Base-by-base conservation (phyloP, 2,329 filamentous ascomycete genomes). In the Talaromyces sp. region DNA sequence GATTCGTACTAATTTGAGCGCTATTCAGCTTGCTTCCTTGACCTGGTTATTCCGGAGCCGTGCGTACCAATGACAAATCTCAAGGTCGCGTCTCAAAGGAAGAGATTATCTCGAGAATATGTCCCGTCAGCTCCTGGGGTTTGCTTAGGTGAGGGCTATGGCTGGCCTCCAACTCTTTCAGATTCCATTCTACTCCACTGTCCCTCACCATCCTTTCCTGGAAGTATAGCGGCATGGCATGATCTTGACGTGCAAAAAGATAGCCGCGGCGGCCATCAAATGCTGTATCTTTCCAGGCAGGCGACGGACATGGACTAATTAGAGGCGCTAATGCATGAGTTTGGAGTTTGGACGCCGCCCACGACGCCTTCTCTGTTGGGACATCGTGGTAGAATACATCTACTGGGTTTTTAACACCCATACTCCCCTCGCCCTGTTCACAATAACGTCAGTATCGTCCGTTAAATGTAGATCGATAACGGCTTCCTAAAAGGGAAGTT, bases 41-140 rank as follows among this genome's bases (percentile, higher is more conserved):
- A 23, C 23, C 23, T 23, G 23, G 23, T 23, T 23, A 23, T 23
- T 23, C 23, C 23, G 23, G 23, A 23, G 23, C 23, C 23, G 23
- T 23, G 23, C 23, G 23, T 23, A 23, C 36, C 36, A 5, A 40
- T 40, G 36, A 5, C 5, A 4, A 40, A 40, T 7, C 12, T n/a
- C 16, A 40, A n/a, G 36, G 1, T 16, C 5, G 36, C 1, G 51
- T 3, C 18, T 51, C 44, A 36, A 58, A 23, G 6, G 44, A 40
- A 58, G 65, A 63, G 60, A 61, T 63, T 16, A 44, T 58, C 28
- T 61, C 53, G 28, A 31, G 28, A 16, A 31, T 52, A 23, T 61
- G 7, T 2, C 27, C 47, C 28, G 56, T 44, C n/a, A 31, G n/a
- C 31, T 58, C 47, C n/a, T 50, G 16, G 5, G 56, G 42, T 18